Evolutionary conservation across 352 stramenopile genomes (phyloP).

Genomic region (Pythium myriotylum): DNA sequence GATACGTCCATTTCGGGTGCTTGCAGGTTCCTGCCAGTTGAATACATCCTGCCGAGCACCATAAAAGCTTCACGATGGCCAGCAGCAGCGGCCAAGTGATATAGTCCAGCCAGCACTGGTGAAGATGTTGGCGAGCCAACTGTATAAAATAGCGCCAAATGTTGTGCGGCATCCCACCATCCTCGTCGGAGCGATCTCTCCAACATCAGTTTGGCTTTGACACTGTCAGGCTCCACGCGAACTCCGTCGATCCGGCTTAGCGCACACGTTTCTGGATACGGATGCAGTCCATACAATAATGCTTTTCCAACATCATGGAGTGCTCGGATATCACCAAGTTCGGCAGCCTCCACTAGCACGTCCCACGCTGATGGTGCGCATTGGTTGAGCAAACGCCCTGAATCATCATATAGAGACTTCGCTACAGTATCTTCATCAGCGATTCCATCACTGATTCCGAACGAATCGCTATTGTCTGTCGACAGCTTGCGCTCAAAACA

Average conservation of each 20-base stretch:
- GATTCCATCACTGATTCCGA: background rate
- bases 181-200: background rate
- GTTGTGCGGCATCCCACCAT: slow-evolving; percentile 14
- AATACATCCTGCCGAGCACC: slow-evolving; percentile 58
- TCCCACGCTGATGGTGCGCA: slow-evolving; percentile 22
- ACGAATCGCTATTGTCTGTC: background rate
- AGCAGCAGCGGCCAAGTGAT: slow-evolving; percentile 50
- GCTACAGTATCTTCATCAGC: background rate
- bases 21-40: slow-evolving; percentile 10
- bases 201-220: background rate
- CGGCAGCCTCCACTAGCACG: slow-evolving; percentile 18
- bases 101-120: slow-evolving; percentile 34
- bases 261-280: slow-evolving; percentile 17
- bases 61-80: slow-evolving; percentile 52
- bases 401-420: slow-evolving; percentile 10
- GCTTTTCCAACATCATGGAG: slow-evolving; percentile 15
- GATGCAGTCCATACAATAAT: slow-evolving; percentile 12
- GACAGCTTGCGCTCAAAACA: background rate
- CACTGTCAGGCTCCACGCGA: slow-evolving; percentile 1
- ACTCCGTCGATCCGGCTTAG: slow-evolving; percentile 10
- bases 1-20: slow-evolving; percentile 28
- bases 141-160: slow-evolving; percentile 6
- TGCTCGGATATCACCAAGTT: slow-evolving; percentile 18
- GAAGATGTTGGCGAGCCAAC: background rate
- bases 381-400: background rate